A percentile compares a stretch with the other conserved stretches of the same genome.
phyloP scores from a whole-genome alignment of 2,329 filamentous ascomycete genomes.

The Fusarium subtropicale region DNA sequence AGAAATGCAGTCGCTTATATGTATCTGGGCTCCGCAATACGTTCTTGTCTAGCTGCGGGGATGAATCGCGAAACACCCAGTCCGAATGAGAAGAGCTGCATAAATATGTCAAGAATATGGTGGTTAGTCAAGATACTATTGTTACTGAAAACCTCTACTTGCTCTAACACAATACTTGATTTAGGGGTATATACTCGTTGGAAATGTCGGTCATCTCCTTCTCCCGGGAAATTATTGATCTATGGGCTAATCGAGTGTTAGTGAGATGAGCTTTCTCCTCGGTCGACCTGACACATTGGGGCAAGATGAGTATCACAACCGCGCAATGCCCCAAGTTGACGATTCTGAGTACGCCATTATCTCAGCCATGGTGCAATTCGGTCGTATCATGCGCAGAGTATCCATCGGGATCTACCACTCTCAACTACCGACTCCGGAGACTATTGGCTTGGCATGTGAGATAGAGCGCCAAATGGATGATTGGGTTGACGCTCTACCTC shows the following conservation, averaged over 20 bases:
- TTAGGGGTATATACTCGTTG: slow-evolving; percentile 6
- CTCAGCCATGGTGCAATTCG: slow-evolving; percentile 6
- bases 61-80: slow-evolving; percentile 10
- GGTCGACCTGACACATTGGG: slow-evolving; percentile 15
- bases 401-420: slow-evolving; percentile 11
- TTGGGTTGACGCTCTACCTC: slow-evolving; percentile 4
- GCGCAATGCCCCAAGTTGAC: not conserved
- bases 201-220: not conserved
- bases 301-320: slow-evolving; percentile 14
- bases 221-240: too few species aligned
- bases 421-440: not conserved
- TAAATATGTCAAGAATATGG: slow-evolving; percentile 11
- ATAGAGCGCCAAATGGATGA: slow-evolving; percentile 4
- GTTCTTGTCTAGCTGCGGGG: slow-evolving; percentile 1
- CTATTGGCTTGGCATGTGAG: not conserved
- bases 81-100: not conserved
- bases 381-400: slow-evolving; percentile 1
- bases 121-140: not conserved
- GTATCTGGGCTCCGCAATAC: slow-evolving; percentile 16
- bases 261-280: slow-evolving; percentile 7
- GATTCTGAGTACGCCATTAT: slow-evolving; percentile 18
- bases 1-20: slow-evolving; percentile 3
- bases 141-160: too few species aligned
- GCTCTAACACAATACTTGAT: too few species aligned
- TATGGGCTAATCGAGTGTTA: too few species aligned